Evolutionary conservation across 2,329 filamentous ascomycete species (phyloP).

Genomic region (Aspergillus versicolor): DNA sequence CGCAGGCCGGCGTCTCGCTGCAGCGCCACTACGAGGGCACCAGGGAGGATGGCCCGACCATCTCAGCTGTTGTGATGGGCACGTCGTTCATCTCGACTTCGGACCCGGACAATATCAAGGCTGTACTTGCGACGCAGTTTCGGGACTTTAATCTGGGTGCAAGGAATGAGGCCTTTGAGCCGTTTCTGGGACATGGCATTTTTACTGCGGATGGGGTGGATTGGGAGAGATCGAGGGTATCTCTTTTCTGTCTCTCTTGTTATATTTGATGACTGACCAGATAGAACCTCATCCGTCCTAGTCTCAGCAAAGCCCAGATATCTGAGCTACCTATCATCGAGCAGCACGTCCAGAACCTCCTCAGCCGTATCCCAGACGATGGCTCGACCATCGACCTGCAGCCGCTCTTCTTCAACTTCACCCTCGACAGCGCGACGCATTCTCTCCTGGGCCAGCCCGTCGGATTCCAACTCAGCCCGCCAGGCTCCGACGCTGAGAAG

Average conservation of each 20-base stretch:
- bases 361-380: conserved; percentile 49
- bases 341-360: conserved; percentile 66
- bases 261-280: too few species aligned
- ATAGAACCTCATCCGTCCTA: conserved; percentile 66
- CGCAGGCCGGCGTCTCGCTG: background rate
- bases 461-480: conserved; percentile 59
- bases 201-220: conserved; percentile 69
- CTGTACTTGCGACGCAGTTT: conserved; percentile 80
- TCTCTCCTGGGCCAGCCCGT: conserved; percentile 70
- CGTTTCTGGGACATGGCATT: conserved; percentile 47
- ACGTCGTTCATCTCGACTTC: conserved; percentile 27
- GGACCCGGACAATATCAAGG: conserved; percentile 70
- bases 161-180: conserved; percentile 59
- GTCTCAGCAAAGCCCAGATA: conserved; percentile 82
- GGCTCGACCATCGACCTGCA: conserved; percentile 64
- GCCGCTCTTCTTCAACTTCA: conserved; percentile 77
- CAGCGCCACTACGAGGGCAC: background rate
- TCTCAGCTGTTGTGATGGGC: conserved; percentile 16
- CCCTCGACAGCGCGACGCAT: conserved; percentile 80
- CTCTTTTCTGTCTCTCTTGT: too few species aligned
- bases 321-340: conserved; percentile 81
- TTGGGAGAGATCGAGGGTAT: conserved; percentile 74
- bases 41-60: background rate
- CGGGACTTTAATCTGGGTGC: conserved; percentile 77
- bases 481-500: conserved; percentile 41